A percentile compares a stretch with the other conserved stretches of the same genome.
These are phyloP conservation scores for Penicillium malachiteum DNA, from an alignment of 495 filamentous ascomycete genomes.

Conservation along the genomic window DNA sequence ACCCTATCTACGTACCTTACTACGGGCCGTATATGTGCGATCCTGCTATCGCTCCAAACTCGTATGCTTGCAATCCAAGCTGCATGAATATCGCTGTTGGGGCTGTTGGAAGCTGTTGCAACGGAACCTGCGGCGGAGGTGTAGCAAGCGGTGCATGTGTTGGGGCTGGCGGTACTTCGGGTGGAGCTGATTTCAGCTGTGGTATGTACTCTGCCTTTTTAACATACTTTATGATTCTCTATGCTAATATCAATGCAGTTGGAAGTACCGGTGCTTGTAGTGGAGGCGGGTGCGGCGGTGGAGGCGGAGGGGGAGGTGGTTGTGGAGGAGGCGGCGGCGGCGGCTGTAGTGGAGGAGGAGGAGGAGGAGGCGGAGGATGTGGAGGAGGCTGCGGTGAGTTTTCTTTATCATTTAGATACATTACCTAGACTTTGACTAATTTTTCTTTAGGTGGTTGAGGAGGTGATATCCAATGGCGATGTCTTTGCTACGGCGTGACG, in stretches of 20 bases:
- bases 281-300: constrained; percentile 23
- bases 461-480: too few species aligned
- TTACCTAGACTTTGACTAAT: too few species aligned
- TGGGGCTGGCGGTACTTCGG: constrained; percentile 39
- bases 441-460: too few species aligned
- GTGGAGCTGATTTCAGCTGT: constrained; percentile 35
- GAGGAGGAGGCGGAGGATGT: constrained; percentile 8
- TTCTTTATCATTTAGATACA: too few species aligned
- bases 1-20: constrained; percentile 50
- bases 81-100: constrained; percentile 44
- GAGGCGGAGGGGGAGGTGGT: constrained; percentile 5
- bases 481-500: too few species aligned
- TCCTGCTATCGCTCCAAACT: constrained; percentile 38
- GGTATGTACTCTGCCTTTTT: constrained; percentile 18
- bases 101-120: constrained; percentile 45
- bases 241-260: constrained; percentile 2
- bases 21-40: constrained; percentile 54
- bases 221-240: too few species aligned
- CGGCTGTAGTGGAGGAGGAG: constrained; percentile 2
- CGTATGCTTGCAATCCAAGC: constrained; percentile 44
- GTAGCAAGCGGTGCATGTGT: constrained; percentile 55
- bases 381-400: not conserved
- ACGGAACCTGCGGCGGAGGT: constrained; percentile 51
- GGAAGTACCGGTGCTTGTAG: constrained; percentile 28
- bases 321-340: constrained; percentile 2